Evolutionary conservation across 2,329 filamentous ascomycete species (phyloP).

Genomic region (Cercospora sesami): DNA sequence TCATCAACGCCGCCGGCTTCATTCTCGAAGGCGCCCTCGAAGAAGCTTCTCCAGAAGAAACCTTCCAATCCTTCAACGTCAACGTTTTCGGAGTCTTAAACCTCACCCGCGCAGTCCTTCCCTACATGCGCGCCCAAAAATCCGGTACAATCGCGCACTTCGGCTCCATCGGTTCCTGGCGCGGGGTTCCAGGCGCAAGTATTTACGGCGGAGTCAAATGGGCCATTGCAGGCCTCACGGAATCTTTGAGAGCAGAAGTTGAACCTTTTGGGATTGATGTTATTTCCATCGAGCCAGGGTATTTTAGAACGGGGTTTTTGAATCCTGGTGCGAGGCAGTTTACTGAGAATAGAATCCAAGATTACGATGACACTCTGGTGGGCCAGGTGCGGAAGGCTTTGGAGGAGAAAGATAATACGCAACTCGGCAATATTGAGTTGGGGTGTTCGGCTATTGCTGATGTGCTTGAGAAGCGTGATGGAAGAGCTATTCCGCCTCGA

Average conservation of each 20-base stretch:
- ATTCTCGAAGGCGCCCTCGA: slow-evolving; percentile 28
- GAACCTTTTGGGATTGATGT: slow-evolving; percentile 44
- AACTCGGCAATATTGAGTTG: slow-evolving; percentile 59
- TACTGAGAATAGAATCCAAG: slow-evolving; percentile 26
- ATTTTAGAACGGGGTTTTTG: slow-evolving; percentile 56
- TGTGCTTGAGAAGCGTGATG: slow-evolving; percentile 53
- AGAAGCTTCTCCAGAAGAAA: slow-evolving; percentile 24
- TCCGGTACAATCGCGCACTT: slow-evolving; percentile 37
- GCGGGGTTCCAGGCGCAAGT: slow-evolving; percentile 38
- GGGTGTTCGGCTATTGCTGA: slow-evolving; percentile 57
- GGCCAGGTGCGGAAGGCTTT: slow-evolving; percentile 40
- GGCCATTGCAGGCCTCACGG: slow-evolving; percentile 49
- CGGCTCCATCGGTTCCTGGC: slow-evolving; percentile 52
- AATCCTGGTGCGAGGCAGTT: slow-evolving; percentile 31
- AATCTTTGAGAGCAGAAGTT: slow-evolving; percentile 49
- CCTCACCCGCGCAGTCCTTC: slow-evolving; percentile 29
- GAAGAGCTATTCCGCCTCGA: slow-evolving; percentile 54
- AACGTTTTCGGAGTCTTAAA: slow-evolving; percentile 31
- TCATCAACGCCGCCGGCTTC: slow-evolving; percentile 46
- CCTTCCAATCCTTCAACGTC: slow-evolving; percentile 25
- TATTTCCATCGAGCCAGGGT: slow-evolving; percentile 53
- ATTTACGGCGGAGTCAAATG: slow-evolving; percentile 52
- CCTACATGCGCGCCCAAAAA: slow-evolving; percentile 28
- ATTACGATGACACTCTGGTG: slow-evolving; percentile 41
- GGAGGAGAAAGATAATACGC: slow-evolving; percentile 47